Base-by-base conservation (phyloP, 1,284 basidiomycete genomes). In the Ustilago sp. region DNA sequence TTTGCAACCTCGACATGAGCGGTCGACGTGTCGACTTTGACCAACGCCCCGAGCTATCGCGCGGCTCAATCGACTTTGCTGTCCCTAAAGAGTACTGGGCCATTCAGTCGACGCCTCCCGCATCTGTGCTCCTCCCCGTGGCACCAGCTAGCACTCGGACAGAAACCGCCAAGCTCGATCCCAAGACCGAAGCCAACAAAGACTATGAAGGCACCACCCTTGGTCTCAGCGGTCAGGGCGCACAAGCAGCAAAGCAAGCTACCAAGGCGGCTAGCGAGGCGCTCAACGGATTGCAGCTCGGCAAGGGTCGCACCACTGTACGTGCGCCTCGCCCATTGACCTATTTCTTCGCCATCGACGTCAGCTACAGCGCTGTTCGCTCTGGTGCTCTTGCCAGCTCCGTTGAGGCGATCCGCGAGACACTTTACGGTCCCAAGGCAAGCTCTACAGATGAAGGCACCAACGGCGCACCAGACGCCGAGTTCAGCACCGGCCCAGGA, bases 61-160 rank as follows among this genome's bases (percentile, higher is more conserved):
- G 92, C 84, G 97, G 97, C 9, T 96, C 94, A 0, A 90, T 98
- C 68, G 97, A 99, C 86, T 97, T 98, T 80, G 88, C 89, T 15
- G 95, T 96, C 5, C 90, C 93, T 0, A 89, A 91, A 73, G 91
- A 92, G 64, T 99, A 99, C 86, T 95, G 94, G 93, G 93, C 90
- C 90, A 58, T 91, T 28, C 79, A 86, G 68, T 73, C 81, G 35
- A 63, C 93, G 80, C 82, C 80, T 28, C 81, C 82, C 3, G 65
- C 76, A 11, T 71, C 73, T 17, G 74, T 81, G 13, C 59, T 80
- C 15, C 64, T 82, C 8, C 81, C 83, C 34, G 80, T 82, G 3
- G 78, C 83, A 17, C 83, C 83, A 2, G 79, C 77, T 4, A 71
- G 77, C 39, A 77, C 77, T 15, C 60, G 75, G 3, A 79, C 78